A percentile compares a stretch with the other conserved stretches of the same genome.
These are phyloP conservation scores for Colletotrichum tropicale DNA, from an alignment of 2,329 filamentous ascomycete species.

Conservation along the genomic window DNA sequence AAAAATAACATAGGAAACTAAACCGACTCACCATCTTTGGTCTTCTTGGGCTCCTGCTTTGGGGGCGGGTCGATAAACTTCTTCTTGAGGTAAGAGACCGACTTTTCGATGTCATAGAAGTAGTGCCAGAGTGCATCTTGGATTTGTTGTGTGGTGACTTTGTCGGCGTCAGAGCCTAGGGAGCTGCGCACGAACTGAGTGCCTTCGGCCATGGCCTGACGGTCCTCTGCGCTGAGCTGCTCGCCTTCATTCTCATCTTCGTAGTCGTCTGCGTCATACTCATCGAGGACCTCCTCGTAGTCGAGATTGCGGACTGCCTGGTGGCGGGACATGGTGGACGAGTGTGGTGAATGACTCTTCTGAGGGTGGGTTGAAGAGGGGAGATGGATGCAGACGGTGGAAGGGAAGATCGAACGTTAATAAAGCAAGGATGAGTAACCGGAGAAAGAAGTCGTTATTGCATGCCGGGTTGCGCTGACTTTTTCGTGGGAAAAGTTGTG, in stretches of 20 bases:
- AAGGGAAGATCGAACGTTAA: background rate
- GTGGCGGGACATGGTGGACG: constrained; percentile 50
- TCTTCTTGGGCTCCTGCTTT: constrained; percentile 45
- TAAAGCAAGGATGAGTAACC: background rate
- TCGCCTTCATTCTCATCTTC: constrained; percentile 50
- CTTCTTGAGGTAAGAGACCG: constrained; percentile 79
- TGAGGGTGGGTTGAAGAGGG: background rate
- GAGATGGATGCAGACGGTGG: background rate
- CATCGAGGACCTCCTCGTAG: constrained; percentile 53
- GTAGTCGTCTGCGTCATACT: constrained; percentile 50
- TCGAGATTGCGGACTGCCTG: constrained; percentile 52
- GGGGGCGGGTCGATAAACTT: constrained; percentile 53
- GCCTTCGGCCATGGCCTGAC: constrained; percentile 62
- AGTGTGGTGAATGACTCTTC: background rate
- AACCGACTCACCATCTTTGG: constrained; percentile 44
- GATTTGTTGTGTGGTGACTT: constrained; percentile 69
- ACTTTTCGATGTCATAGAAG: constrained; percentile 90
- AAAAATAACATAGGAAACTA: background rate
- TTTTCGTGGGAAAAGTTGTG: background rate
- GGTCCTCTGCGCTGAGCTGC: constrained; percentile 53
- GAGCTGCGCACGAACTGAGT: constrained; percentile 69
- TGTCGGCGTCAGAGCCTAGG: constrained; percentile 64
- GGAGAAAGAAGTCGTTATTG: background rate
- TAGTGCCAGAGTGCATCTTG: constrained; percentile 95
- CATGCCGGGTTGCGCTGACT: background rate